A percentile compares a stretch with the other conserved stretches of the same genome.
phyloP scores from a whole-genome alignment of 495 filamentous ascomycete species.

The Xanthoparmelia taractica region DNA sequence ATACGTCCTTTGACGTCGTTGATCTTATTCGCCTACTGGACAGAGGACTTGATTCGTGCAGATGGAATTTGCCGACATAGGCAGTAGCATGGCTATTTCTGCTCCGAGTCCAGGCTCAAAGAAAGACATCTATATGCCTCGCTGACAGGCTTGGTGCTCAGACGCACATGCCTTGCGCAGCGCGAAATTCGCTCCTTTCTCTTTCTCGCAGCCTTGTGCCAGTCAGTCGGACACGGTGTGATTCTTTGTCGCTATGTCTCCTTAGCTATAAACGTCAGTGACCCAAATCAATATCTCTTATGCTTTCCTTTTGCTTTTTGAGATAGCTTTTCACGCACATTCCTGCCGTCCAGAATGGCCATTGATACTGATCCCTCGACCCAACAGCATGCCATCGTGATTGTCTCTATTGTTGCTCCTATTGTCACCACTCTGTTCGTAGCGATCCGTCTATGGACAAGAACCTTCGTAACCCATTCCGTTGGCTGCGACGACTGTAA shows the following conservation, averaged over 20 bases:
- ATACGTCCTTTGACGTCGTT: not conserved
- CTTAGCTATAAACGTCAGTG: not conserved
- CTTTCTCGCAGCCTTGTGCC: not conserved
- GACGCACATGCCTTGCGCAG: not conserved
- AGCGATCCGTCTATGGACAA: slow-evolving; percentile 21
- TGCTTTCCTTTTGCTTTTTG: not conserved
- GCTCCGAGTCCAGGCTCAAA: not conserved
- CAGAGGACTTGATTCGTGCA: not conserved
- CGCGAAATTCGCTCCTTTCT: not conserved
- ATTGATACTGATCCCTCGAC: not conserved
- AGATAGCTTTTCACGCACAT: not conserved
- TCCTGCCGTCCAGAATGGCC: not conserved
- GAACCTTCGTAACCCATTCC: slow-evolving; percentile 19
- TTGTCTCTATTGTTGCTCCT: slow-evolving; percentile 18
- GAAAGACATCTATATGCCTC: not conserved
- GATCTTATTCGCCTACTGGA: not conserved
- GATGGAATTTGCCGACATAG: no score
- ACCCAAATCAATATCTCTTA: not conserved
- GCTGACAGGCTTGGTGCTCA: not conserved
- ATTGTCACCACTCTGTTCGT: slow-evolving; percentile 21
- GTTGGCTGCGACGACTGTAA: slow-evolving; percentile 27
- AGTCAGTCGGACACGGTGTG: not conserved
- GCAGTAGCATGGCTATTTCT: not conserved
- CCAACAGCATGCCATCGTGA: slow-evolving; percentile 18
- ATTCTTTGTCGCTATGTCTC: not conserved